Evolutionary conservation across 73 alveolate species (phyloP), one percentile per base, ranked within the genome.

Genomic region (Symbiodinium natans): DNA sequence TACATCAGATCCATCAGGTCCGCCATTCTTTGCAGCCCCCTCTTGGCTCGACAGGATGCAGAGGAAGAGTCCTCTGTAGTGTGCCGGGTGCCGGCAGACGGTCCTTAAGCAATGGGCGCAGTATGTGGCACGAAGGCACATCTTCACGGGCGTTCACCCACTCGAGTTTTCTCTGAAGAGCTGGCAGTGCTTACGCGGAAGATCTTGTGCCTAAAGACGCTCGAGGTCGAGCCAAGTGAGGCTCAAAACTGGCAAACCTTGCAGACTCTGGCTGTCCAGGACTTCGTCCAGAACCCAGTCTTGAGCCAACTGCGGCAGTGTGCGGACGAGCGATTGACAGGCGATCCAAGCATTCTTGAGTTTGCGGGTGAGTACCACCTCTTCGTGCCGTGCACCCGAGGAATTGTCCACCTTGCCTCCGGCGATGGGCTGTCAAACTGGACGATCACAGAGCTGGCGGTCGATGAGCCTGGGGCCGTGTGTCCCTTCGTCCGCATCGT

Each of bases 281-380:
- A 63, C 80, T 63, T 63, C 33, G 38, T 63, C 80, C 80, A 63
- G 80, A 63, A 63, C 80, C 80, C 80, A 23, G 21, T 63, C 36
- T 36, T 63, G 31, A 23, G 36, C 10, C 31, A 11, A 29, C 71
- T 52, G 17, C 71, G 71, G n/a, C 15, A 52, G 71, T n/a, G n/a
- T n/a, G 21, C 59, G 6, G 80, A 19, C 11, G 38, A 27, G 15
- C 80, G 36, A 27, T 3, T n/a, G 11, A 13, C 33, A 0, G 80
- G 80, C 80, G 36, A 63, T 63, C 80, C 80, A 36, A 63, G 80
- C 80, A 63, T 63, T 36, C 80, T 63, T 23, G 80, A 63, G 33
- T 31, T 63, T 6, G 29, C 80, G 6, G 80, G 80, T 29, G 29
- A n/a, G 36, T 63, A 27, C 80, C 80, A 63, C 38, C 80, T 63